A percentile compares a stretch with the other conserved stretches of the same genome.
phyloP scores from a whole-genome alignment of 345 rosid species.

The Eucalyptus pauciflora region DNA sequence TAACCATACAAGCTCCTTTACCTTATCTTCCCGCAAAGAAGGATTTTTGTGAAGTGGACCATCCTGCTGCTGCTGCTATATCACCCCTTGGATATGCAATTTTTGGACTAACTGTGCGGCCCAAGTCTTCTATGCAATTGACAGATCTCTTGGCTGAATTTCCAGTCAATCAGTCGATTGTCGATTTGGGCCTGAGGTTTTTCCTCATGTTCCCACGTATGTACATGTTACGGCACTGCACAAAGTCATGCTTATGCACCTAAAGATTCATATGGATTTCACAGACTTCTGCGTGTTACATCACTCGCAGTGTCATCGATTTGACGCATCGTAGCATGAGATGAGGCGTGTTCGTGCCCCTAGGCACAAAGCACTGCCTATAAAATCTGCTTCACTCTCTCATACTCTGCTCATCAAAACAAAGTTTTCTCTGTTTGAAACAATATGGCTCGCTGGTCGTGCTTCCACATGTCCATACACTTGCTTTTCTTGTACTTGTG shows the following conservation, averaged over 20 bases:
- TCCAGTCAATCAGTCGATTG: no score
- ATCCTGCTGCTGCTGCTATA: neutral
- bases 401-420: neutral
- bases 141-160: no score
- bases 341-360: neutral
- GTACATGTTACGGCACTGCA: neutral
- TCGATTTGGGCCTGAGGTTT: rapidly evolving
- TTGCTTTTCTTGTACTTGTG: neutral
- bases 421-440: neutral
- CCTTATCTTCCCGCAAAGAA: no score
- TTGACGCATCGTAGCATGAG: neutral
- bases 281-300: no score
- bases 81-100: neutral
- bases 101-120: neutral
- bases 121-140: no score
- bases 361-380: neutral
- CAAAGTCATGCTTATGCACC: neutral
- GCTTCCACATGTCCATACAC: neutral
- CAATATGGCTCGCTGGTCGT: neutral
- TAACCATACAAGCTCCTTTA: no score
- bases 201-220: no score
- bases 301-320: neutral
- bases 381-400: neutral
- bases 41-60: no score
- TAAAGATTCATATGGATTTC: neutral